These are phyloP conservation scores for Corylus americana DNA, from an alignment of 306 rosid genomes.

Conservation along the genomic window DNA sequence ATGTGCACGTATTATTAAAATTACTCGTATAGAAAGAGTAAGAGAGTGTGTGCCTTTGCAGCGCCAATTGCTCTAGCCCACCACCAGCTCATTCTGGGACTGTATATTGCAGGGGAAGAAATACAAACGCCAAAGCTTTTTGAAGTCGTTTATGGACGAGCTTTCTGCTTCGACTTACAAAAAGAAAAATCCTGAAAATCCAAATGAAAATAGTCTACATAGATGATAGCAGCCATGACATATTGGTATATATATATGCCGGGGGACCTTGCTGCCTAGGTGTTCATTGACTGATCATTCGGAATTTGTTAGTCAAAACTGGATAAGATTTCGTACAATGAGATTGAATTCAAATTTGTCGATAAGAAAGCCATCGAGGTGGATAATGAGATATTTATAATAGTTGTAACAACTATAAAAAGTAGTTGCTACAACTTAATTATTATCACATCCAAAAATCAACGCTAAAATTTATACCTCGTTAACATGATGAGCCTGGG, in stretches of 20 bases:
- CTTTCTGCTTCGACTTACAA: background rate
- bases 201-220: background rate
- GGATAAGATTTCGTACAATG: background rate
- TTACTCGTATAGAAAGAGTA: too few species aligned
- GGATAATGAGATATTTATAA: too few species aligned
- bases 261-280: background rate
- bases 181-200: background rate
- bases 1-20: background rate
- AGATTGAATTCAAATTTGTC: too few species aligned
- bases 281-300: background rate
- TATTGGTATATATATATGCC: background rate
- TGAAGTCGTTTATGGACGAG: background rate
- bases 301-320: background rate
- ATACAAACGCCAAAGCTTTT: too few species aligned
- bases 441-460: too few species aligned
- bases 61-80: conserved; percentile 58
- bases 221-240: background rate
- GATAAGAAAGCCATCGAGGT: too few species aligned
- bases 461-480: too few species aligned
- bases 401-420: too few species aligned
- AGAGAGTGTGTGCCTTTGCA: conserved; percentile 27
- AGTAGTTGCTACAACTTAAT: too few species aligned
- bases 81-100: conserved; percentile 48
- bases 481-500: too few species aligned
- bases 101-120: background rate